These are phyloP conservation scores for Boletus eberwhitei DNA, from an alignment of 768 basidiomycete species.

Conservation along the genomic window DNA sequence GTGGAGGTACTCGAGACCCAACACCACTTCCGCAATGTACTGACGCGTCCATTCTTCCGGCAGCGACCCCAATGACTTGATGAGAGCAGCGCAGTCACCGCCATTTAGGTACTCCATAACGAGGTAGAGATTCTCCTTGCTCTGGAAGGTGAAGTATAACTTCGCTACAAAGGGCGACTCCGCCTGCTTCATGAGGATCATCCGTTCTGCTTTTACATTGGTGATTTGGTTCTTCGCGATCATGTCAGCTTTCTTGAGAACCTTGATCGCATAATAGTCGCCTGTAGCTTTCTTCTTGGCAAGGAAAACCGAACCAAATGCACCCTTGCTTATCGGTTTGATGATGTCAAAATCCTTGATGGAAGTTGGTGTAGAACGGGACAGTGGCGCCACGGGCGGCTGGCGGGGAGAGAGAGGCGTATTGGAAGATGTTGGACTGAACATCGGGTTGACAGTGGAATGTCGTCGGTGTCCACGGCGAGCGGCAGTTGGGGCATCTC, in stretches of 20 bases:
- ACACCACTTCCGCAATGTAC: constrained; percentile 93
- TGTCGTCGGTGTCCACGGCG: constrained; percentile 68
- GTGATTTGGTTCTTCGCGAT: constrained; percentile 99
- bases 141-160: constrained; percentile 98
- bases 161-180: constrained; percentile 98
- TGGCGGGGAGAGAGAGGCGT: constrained; percentile 85
- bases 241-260: constrained; percentile 99
- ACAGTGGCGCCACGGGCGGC: constrained; percentile 69
- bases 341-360: constrained; percentile 99
- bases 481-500: constrained; percentile 40
- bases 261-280: constrained; percentile 99
- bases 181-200: constrained; percentile 99
- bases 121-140: constrained; percentile 96
- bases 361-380: constrained; percentile 80
- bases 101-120: constrained; percentile 99
- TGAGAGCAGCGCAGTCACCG: constrained; percentile 94
- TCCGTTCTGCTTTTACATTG: constrained; percentile 98
- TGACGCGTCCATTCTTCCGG: constrained; percentile 97
- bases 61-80: constrained; percentile 90
- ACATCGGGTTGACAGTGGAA: constrained; percentile 63
- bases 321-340: constrained; percentile 98
- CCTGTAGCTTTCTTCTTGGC: constrained; percentile 98
- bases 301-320: constrained; percentile 96
- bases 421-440: constrained; percentile 48
- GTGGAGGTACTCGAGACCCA: constrained; percentile 97